These are phyloP conservation scores for Kazachstania taianensis DNA, from an alignment of 805 yeast species.

Conservation along the genomic window DNA sequence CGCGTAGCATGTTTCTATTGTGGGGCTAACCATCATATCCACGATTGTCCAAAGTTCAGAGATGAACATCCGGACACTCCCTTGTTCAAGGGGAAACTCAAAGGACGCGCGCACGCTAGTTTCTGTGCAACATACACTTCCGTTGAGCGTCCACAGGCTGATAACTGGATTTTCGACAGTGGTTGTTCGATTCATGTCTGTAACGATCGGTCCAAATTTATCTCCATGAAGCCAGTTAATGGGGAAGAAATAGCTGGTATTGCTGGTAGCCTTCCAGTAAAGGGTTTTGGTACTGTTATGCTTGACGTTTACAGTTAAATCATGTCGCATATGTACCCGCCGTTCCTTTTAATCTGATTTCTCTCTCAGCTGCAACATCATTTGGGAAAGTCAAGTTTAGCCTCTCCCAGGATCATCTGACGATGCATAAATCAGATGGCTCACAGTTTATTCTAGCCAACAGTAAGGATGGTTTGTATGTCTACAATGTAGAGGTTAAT, in stretches of 20 bases:
- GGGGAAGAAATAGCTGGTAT: slow-evolving; percentile 3
- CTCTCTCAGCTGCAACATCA: slow-evolving; percentile 1
- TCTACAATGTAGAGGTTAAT: neutral
- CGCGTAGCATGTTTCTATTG: neutral
- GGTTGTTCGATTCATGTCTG: slow-evolving; percentile 6
- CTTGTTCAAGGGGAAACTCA: neutral
- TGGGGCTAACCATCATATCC: neutral
- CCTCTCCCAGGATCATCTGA: neutral
- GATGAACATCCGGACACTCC: neutral
- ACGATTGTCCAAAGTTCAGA: neutral
- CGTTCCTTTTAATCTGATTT: slow-evolving; percentile 2
- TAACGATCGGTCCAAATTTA: neutral
- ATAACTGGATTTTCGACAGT: slow-evolving; percentile 4
- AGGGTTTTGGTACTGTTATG: slow-evolving; percentile 4
- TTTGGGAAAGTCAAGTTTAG: neutral
- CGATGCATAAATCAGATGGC: neutral
- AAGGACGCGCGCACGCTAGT: neutral
- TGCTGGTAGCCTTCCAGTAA: slow-evolving; percentile 3
- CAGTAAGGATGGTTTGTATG: neutral
- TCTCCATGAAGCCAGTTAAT: neutral
- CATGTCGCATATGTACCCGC: slow-evolving; percentile 5
- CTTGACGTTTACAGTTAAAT: neutral
- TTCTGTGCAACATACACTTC: neutral
- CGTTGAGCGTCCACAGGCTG: neutral
- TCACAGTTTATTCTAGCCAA: neutral